Conservation (phyloP, 257 asterid genomes). For the Fraxinus anomala region DNA sequence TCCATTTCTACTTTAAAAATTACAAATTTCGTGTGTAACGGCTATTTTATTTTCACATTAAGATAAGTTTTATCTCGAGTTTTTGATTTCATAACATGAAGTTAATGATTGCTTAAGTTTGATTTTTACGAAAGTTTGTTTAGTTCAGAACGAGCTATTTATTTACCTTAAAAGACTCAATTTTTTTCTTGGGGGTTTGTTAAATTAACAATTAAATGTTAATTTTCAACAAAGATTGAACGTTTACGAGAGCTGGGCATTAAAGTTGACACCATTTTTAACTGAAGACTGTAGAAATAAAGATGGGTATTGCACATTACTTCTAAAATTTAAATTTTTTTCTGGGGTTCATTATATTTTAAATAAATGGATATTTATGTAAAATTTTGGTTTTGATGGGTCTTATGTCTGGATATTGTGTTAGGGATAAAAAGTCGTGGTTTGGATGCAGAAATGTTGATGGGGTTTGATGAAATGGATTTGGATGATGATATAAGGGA, state of each 20-base stretch:
- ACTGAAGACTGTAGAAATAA: neutral
- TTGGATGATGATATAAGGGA: conserved; percentile 70
- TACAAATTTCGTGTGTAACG: neutral
- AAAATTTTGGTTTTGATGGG: conserved; percentile 23
- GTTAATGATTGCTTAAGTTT: neutral
- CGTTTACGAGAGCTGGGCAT: conserved; percentile 25
- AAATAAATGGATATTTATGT: neutral
- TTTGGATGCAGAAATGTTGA: conserved; percentile 71
- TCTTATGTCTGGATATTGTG: conserved; percentile 11
- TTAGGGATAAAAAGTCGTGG: conserved; percentile 64
- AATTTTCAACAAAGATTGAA: conserved; percentile 18
- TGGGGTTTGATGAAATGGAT: conserved; percentile 82
- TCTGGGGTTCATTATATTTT: conserved; percentile 9
- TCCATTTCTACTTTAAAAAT: neutral
- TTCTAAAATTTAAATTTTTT: neutral
- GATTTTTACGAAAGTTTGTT: neutral
- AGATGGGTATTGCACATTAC: neutral
- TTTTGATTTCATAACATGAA: neutral
- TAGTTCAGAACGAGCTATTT: neutral
- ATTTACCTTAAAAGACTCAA: neutral
- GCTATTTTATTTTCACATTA: neutral
- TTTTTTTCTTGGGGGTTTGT: neutral
- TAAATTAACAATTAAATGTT: neutral
- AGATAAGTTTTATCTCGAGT: neutral
- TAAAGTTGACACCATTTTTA: neutral